A percentile compares a stretch with the other conserved stretches of the same genome.
phyloP scores from a whole-genome alignment of 352 stramenopile genomes.

The Aphanomyces cochlioides region DNA sequence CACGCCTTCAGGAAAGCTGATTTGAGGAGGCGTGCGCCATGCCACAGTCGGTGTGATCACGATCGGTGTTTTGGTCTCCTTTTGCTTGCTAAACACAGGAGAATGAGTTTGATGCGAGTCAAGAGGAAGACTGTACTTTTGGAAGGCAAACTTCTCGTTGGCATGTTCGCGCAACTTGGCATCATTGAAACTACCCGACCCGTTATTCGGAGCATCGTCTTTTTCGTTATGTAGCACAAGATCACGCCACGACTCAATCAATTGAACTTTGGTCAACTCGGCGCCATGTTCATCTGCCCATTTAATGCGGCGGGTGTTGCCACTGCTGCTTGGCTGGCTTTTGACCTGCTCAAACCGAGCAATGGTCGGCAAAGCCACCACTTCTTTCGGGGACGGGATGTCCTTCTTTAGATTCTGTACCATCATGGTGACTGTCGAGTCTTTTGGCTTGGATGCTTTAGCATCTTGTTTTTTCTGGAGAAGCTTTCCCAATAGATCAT shows the following conservation, averaged over 20 bases:
- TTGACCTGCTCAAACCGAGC: constrained; percentile 68
- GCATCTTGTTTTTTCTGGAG: constrained; percentile 9
- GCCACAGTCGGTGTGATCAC: constrained; percentile 47
- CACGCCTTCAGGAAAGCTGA: constrained; percentile 59
- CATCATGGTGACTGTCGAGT: constrained; percentile 1
- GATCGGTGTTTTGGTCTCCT: constrained; percentile 49
- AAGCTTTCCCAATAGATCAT: constrained; percentile 2
- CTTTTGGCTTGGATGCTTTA: neutral
- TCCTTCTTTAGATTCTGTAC: neutral
- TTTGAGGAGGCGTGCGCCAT: constrained; percentile 59
- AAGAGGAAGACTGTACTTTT: neutral
- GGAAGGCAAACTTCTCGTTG: constrained; percentile 40
- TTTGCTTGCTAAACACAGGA: constrained; percentile 37
- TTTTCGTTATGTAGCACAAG: constrained; percentile 49
- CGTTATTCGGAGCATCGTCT: neutral
- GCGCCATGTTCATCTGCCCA: constrained; percentile 76
- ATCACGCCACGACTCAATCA: constrained; percentile 85
- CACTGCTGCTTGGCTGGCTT: constrained; percentile 33
- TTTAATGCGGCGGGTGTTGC: constrained; percentile 60
- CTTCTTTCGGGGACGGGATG: neutral
- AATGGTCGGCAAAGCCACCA: constrained; percentile 60
- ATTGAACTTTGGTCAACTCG: constrained; percentile 73
- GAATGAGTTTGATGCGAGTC: neutral
- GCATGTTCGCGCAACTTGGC: constrained; percentile 82
- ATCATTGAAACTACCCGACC: constrained; percentile 57